Evolutionary conservation across 2,329 filamentous ascomycete genomes (phyloP).

Genomic region (Dactylellina haptotyla): DNA sequence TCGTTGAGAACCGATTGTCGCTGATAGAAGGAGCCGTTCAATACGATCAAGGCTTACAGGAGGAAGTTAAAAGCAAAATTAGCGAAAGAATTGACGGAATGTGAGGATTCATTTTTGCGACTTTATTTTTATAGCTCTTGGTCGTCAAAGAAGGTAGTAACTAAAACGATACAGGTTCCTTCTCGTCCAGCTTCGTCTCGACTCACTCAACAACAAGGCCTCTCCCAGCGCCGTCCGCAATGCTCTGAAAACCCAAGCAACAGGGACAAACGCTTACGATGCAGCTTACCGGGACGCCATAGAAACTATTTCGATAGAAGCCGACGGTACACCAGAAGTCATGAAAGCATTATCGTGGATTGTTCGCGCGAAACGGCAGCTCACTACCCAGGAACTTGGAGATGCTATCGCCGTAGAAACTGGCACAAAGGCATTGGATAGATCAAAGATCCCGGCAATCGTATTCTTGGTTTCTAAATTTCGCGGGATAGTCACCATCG

Average conservation of each 20-base stretch:
- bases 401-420: slow-evolving; percentile 19
- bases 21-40: too few species aligned
- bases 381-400: neutral
- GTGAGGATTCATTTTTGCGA: neutral
- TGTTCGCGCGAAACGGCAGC: neutral
- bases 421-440: neutral
- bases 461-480: neutral
- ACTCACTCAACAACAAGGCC: too few species aligned
- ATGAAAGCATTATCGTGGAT: slow-evolving; percentile 5
- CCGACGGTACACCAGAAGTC: neutral
- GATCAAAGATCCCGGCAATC: slow-evolving; percentile 16
- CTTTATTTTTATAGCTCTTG: too few species aligned
- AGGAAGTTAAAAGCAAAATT: too few species aligned
- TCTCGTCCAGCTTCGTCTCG: too few species aligned
- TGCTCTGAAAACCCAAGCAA: too few species aligned
- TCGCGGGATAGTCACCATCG: slow-evolving; percentile 12
- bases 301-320: neutral
- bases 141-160: too few species aligned
- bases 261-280: slow-evolving; percentile 53
- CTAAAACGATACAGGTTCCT: too few species aligned
- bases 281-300: neutral
- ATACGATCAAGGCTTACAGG: too few species aligned
- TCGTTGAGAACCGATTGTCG: too few species aligned
- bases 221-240: too few species aligned
- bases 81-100: too few species aligned